Base-by-base conservation (phyloP, 257 asterid species). In the Solanum ahanhuiri region DNA sequence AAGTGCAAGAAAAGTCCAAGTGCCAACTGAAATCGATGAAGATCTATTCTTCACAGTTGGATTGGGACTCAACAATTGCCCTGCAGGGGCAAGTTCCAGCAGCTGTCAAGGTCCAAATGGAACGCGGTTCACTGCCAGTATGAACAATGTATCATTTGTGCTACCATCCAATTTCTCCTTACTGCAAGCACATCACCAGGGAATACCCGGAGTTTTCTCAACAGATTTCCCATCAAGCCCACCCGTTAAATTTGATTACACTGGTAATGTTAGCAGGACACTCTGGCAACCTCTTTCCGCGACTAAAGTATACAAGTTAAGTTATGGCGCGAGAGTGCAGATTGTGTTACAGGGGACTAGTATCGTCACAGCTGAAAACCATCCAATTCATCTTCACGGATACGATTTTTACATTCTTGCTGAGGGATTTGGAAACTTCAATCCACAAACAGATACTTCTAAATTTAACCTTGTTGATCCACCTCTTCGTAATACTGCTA, bases 371-470 rank as follows among this genome's bases (percentile, higher is more conserved):
- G 93, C 95, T 25, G 99, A 95, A 90, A 92, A 94, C 87, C 99
- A 95, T 90, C 99, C 99, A 1, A 93, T 96, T 31, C 99, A 96
- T 90, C 96, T 96, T 28, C 99, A 96, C 30, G 99, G 99, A 14
- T 94, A 94, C 66, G 98, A 96, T 75, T 96, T 96, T 85, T 96
- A 93, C 48, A 92, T 96, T 4, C 33, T 95, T 31, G 98, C 95
- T 3, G 97, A 95, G 87, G 99, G 98, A 1, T 95, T 94, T n/a
- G 99, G 98, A 18, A 96, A 95, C 63, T 96, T 95, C 83, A 89
- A 96, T 60, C 90, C 95, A 0, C 89, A 76, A 51, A 91, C 45
- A 5, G 98, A 96, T 88, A 92, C 95, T 0, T 54, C 92, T 9
- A 94, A 92, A 70, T 96, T 93, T 83, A 95, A 96, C 88, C 97